Percentiles rank a stretch among this genome's conserved stretches.
Evolutionary conservation across 2,329 filamentous ascomycete genomes (phyloP).

Genomic region (Corinectria fuckeliana): DNA sequence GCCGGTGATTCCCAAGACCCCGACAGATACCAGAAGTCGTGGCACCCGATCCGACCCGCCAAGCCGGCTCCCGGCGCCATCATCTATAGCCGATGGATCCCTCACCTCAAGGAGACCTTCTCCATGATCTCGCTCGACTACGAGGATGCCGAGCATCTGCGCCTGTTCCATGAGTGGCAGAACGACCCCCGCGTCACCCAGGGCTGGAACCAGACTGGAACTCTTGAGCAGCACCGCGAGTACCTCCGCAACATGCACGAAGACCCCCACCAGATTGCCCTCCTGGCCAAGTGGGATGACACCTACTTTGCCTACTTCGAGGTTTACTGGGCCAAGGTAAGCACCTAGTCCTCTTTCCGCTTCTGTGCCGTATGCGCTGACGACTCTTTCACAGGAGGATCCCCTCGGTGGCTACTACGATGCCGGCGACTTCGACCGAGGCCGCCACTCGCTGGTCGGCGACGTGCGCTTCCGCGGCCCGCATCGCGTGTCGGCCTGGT

Average conservation of each 20-base stretch:
- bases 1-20: slow-evolving; percentile 51
- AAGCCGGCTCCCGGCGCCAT: slow-evolving; percentile 75
- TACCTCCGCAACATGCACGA: slow-evolving; percentile 73
- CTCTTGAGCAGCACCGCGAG: slow-evolving; percentile 74
- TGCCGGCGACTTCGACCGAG: slow-evolving; percentile 62
- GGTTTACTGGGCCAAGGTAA: slow-evolving; percentile 74
- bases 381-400: slow-evolving; percentile 52
- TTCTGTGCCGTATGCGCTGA: neutral
- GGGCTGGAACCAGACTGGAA: slow-evolving; percentile 82
- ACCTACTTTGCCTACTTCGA: slow-evolving; percentile 79
- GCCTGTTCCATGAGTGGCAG: slow-evolving; percentile 80
- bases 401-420: slow-evolving; percentile 62
- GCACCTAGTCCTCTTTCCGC: slow-evolving; percentile 5
- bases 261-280: slow-evolving; percentile 73
- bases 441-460: slow-evolving; percentile 64
- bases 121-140: slow-evolving; percentile 79
- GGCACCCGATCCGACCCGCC: slow-evolving; percentile 73
- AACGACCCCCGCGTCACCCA: slow-evolving; percentile 82
- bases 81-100: slow-evolving; percentile 80
- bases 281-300: slow-evolving; percentile 76
- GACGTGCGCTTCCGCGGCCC: slow-evolving; percentile 66
- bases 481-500: slow-evolving; percentile 67
- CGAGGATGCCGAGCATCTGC: slow-evolving; percentile 66
- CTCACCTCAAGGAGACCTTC: slow-evolving; percentile 77
- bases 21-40: slow-evolving; percentile 57